Percentiles rank a stretch among this genome's conserved stretches.
phyloP scores from a whole-genome alignment of 2,329 filamentous ascomycete species.

The Xylariaceae sp. region DNA sequence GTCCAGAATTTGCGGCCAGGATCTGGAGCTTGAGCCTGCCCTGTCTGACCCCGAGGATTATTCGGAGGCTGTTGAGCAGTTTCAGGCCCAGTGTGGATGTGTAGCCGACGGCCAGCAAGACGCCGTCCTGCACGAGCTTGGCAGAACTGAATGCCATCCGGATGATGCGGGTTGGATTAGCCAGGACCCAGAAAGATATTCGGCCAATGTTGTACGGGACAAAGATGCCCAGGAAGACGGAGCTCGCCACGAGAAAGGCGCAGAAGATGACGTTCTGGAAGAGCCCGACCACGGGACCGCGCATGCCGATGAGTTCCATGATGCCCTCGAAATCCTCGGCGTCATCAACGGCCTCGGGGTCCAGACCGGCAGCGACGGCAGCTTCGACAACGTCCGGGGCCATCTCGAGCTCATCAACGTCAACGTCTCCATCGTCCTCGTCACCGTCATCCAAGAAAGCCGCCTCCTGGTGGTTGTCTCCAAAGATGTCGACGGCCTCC shows the following conservation, averaged over 20 bases:
- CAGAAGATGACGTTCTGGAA: constrained; percentile 96
- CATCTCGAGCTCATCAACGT: constrained; percentile 34
- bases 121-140: constrained; percentile 72
- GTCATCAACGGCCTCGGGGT: constrained; percentile 71
- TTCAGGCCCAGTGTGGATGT: constrained; percentile 36
- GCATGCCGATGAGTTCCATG: constrained; percentile 93
- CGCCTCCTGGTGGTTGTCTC: constrained; percentile 35
- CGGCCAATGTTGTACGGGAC: constrained; percentile 90
- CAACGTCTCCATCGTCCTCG: constrained; percentile 20
- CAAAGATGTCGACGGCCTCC: constrained; percentile 53
- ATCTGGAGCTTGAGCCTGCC: constrained; percentile 17
- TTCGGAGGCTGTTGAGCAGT: constrained; percentile 29
- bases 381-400: constrained; percentile 52
- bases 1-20: constrained; percentile 15
- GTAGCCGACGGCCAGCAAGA: constrained; percentile 56
- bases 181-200: constrained; percentile 68
- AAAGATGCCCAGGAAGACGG: constrained; percentile 79
- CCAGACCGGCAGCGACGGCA: constrained; percentile 60
- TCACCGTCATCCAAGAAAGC: constrained; percentile 32
- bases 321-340: constrained; percentile 94
- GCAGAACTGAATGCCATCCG: constrained; percentile 64
- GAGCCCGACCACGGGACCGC: constrained; percentile 80
- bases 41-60: constrained; percentile 25
- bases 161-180: constrained; percentile 71
- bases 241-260: constrained; percentile 78